Base-by-base conservation (phyloP, 202 grass and related monocot genomes). In the Setaria viridis region DNA sequence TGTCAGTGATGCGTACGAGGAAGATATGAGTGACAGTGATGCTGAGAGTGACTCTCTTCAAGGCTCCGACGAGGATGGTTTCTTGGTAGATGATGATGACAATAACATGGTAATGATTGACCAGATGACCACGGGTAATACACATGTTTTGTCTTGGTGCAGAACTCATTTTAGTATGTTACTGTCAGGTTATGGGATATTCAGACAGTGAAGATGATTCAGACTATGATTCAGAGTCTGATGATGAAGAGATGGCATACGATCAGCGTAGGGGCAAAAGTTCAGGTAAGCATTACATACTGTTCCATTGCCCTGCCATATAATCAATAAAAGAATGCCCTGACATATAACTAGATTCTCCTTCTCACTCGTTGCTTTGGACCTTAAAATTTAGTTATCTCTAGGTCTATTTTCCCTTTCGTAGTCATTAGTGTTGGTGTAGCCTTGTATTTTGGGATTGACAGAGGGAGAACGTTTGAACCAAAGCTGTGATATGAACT, bases 211-310 rank as follows among this genome's bases (percentile, higher is more conserved):
- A 92, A 60, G 88, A 88, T 79, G 74, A 62, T 62, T 73, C 50
- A 17, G 84, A 92, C 6, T 90, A 87, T 60, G 90, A 90, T 77
- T 93, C 86, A 50, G 93, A 93, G 32, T 74, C 85, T 42, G 90
- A 93, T 83, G 89, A 90, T 73, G 90, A 37, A 11, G 88, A 91
- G 62, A 51, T 91, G 56, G 82, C 50, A 55, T 91, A 50, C 48
- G 56, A 81, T 51, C 86, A 82, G 69, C 25, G 4, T 67, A 83
- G 67, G n/a, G 67, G 73, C 25, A 95, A 93, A 87, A 93, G 86
- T 82, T 84, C 84, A 77, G 88, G 90, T 93, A 91, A 82, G 48
- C 55, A 70, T 60, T 86, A 45, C 33, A 34, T 73, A 19, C 37
- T 82, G 7, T 58, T 66, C 19, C 14, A 59, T 70, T 73, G 4